Conservation (phyloP, 2,329 filamentous ascomycete species). For the Alternaria sp. region DNA sequence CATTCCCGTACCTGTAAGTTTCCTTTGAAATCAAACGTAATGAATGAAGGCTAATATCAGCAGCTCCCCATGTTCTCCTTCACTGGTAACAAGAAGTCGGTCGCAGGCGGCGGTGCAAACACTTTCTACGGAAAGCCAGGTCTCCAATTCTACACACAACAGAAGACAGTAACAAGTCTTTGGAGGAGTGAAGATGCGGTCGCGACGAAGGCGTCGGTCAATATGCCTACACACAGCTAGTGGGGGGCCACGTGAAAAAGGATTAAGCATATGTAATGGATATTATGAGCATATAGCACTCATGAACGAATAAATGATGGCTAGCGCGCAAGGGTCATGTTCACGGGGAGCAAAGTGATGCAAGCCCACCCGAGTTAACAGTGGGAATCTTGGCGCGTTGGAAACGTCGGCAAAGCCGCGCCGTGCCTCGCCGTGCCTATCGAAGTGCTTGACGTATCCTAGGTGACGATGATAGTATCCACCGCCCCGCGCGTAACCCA, state of each 20-base stretch:
- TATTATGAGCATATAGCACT: background rate
- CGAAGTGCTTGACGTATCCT: background rate
- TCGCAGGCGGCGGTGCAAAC: slow-evolving; percentile 89
- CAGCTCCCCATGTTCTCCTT: slow-evolving; percentile 67
- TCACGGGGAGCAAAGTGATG: background rate
- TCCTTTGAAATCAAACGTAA: background rate
- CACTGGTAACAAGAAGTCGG: slow-evolving; percentile 79
- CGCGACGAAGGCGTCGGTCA: slow-evolving; percentile 81
- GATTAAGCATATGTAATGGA: background rate
- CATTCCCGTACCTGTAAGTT: slow-evolving; percentile 65
- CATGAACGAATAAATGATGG: background rate
- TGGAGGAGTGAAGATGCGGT: slow-evolving; percentile 89
- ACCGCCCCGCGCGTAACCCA: background rate
- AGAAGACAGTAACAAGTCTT: slow-evolving; percentile 94
- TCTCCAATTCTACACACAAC: slow-evolving; percentile 93
- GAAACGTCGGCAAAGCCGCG: background rate
- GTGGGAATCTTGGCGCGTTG: background rate
- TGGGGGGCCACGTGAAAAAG: background rate
- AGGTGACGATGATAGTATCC: background rate
- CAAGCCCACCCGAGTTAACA: background rate
- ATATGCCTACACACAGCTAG: slow-evolving; percentile 76
- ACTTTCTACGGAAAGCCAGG: slow-evolving; percentile 96
- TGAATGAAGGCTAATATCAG: slow-evolving; percentile 9
- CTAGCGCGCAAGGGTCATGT: background rate
- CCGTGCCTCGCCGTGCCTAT: background rate